Conservation (phyloP, 1,284 basidiomycete genomes). For the Malassezia equina region DNA sequence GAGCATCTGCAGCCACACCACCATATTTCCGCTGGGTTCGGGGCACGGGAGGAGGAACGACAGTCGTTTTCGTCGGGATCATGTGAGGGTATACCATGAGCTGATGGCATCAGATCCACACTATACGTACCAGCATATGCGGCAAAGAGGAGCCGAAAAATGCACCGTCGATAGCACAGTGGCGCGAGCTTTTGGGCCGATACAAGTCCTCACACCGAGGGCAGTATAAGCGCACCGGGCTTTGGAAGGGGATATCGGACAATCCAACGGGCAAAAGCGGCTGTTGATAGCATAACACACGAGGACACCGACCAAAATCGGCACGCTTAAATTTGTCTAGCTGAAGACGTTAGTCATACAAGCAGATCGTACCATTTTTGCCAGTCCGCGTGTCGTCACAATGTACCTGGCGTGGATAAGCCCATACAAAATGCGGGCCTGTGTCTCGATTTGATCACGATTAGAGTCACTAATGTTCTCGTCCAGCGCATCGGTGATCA, state of each 20-base stretch:
- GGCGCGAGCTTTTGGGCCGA: conserved; percentile 42
- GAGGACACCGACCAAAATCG: conserved; percentile 45
- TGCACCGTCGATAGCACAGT: conserved; percentile 48
- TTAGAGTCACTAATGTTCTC: conserved; percentile 38
- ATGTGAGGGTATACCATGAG: conserved; percentile 60
- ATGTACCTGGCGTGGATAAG: conserved; percentile 46
- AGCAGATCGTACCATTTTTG: conserved; percentile 37
- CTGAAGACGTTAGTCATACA: not conserved
- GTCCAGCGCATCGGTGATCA: conserved; percentile 61
- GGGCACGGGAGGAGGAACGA: conserved; percentile 1
- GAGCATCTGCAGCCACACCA: conserved; percentile 13
- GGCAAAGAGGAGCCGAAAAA: conserved; percentile 47
- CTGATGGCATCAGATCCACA: conserved; percentile 49
- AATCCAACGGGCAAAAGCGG: conserved; percentile 41
- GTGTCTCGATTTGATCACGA: conserved; percentile 41
- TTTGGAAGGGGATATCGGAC: conserved; percentile 43
- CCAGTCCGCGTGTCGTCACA: conserved; percentile 42
- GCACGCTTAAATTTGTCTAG: conserved; percentile 47
- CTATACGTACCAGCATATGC: conserved; percentile 39
- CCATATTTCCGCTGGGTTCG: conserved; percentile 6
- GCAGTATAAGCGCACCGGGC: conserved; percentile 46
- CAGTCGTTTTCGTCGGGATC: conserved; percentile 53
- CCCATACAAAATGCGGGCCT: conserved; percentile 44
- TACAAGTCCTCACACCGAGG: conserved; percentile 47
- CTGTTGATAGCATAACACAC: conserved; percentile 45